phyloP scores from a whole-genome alignment of 257 asterid genomes.

The Salvia miltiorrhiza region DNA sequence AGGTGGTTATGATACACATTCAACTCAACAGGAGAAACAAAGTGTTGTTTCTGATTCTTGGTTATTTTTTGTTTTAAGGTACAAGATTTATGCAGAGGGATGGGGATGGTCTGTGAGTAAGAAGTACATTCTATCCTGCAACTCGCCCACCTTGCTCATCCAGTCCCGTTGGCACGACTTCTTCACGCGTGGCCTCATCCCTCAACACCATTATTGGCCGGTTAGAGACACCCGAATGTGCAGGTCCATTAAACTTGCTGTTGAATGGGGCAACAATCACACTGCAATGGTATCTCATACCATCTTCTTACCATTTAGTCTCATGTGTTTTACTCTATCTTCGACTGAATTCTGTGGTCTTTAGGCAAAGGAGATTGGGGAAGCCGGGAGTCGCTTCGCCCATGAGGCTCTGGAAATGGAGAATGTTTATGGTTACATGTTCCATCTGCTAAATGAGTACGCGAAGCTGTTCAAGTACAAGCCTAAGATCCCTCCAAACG shows the following conservation, averaged over 20 bases:
- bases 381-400: conserved; percentile 58
- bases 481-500: conserved; percentile 58
- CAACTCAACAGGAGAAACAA: too few relatives aligned
- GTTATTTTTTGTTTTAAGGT: conserved; percentile 25
- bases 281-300: conserved; percentile 38
- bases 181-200: conserved; percentile 78
- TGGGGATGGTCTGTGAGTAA: conserved; percentile 80
- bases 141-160: conserved; percentile 57
- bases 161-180: conserved; percentile 63
- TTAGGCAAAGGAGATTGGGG: conserved; percentile 76
- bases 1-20: conserved; percentile 35
- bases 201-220: conserved; percentile 73
- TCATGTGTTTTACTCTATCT: too few relatives aligned
- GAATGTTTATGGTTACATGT: conserved; percentile 61
- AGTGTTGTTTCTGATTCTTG: not conserved
- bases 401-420: conserved; percentile 61
- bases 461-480: conserved; percentile 62
- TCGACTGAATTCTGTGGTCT: too few relatives aligned
- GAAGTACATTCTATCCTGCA: conserved; percentile 81
- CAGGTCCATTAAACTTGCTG: conserved; percentile 61
- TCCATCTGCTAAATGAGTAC: conserved; percentile 66
- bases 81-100: conserved; percentile 82
- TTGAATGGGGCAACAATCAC: conserved; percentile 82
- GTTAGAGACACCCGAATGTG: conserved; percentile 39
- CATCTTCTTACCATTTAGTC: too few relatives aligned